Evolutionary conservation across 805 yeast species (phyloP).

Genomic region (Candida railenensis): DNA sequence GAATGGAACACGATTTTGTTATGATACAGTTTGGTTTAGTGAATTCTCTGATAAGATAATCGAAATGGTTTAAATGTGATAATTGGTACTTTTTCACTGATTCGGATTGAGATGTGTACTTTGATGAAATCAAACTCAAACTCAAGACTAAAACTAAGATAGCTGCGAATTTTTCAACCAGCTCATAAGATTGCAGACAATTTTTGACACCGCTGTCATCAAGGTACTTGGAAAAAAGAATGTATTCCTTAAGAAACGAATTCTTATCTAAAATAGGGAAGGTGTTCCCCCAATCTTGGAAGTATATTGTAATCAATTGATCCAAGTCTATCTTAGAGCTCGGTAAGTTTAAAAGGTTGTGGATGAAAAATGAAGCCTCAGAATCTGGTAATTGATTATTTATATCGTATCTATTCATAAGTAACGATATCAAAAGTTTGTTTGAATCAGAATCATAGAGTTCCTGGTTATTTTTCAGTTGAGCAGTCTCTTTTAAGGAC

Average conservation of each 20-base stretch:
- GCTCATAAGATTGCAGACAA: constrained; percentile 19
- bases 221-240: constrained; percentile 43
- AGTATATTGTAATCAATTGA: constrained; percentile 63
- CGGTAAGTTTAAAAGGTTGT: constrained; percentile 27
- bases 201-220: constrained; percentile 25
- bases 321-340: constrained; percentile 64
- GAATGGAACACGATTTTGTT: constrained; percentile 59
- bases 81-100: constrained; percentile 17
- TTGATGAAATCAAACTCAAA: constrained; percentile 45
- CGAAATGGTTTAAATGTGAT: constrained; percentile 46
- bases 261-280: constrained; percentile 70
- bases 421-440: constrained; percentile 17
- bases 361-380: constrained; percentile 48
- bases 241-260: constrained; percentile 63
- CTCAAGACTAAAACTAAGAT: constrained; percentile 47
- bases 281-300: constrained; percentile 73
- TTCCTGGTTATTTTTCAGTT: constrained; percentile 8
- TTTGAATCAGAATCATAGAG: constrained; percentile 4
- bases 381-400: constrained; percentile 25
- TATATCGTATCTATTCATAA: constrained; percentile 25
- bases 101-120: constrained; percentile 11
- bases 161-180: constrained; percentile 57
- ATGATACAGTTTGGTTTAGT: constrained; percentile 56
- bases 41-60: constrained; percentile 60
- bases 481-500: constrained; percentile 52